Evolutionary conservation across 2,329 filamentous ascomycete genomes (phyloP).

Genomic region (Talaromyces albobiverticillius): DNA sequence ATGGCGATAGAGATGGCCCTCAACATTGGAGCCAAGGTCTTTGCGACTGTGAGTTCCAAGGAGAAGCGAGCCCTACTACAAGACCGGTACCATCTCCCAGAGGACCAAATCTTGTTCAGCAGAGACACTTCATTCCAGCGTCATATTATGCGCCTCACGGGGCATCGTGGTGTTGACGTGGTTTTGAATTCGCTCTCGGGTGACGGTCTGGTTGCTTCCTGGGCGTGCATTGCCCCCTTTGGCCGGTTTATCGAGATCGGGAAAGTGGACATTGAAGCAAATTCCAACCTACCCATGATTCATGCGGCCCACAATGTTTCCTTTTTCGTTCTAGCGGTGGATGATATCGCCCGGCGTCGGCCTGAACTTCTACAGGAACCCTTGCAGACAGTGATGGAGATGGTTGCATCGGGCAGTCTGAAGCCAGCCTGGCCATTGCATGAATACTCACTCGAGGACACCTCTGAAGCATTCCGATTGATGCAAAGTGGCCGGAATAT

Average conservation of each 20-base stretch:
- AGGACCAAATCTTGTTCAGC: conserved; percentile 18
- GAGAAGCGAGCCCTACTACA: conserved; percentile 16
- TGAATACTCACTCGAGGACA: too few species aligned
- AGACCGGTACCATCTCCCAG: conserved; percentile 13
- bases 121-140: conserved; percentile 13
- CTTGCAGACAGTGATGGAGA: too few species aligned
- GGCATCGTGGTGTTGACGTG: conserved; percentile 19
- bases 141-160: conserved; percentile 12
- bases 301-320: too few species aligned
- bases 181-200: conserved; percentile 19
- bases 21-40: conserved; percentile 17
- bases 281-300: too few species aligned
- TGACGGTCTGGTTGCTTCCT: conserved; percentile 15
- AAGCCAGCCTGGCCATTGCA: too few species aligned
- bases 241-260: conserved; percentile 48
- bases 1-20: conserved; percentile 22
- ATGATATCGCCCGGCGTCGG: too few species aligned
- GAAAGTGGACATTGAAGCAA: too few species aligned
- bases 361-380: too few species aligned
- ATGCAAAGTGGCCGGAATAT: too few species aligned
- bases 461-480: too few species aligned
- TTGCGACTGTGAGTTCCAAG: conserved; percentile 16
- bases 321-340: too few species aligned
- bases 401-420: too few species aligned
- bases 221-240: conserved; percentile 24